Conservation (phyloP, 805 yeast genomes). For the Cyberlindnera suaveolens region DNA sequence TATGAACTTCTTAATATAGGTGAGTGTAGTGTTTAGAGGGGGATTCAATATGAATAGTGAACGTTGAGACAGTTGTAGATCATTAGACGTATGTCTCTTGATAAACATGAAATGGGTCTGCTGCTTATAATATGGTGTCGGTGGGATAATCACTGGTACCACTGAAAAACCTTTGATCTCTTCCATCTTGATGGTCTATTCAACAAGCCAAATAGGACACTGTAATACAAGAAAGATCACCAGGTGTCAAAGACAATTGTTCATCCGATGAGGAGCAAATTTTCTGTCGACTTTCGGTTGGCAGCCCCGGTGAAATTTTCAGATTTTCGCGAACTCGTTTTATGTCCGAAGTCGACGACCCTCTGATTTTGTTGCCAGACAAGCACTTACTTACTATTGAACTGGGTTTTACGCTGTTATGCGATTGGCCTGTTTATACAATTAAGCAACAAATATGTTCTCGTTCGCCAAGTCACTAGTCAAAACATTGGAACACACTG, state of each 20-base stretch:
- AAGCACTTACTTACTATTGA: too few relatives aligned
- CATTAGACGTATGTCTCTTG: slow-evolving; percentile 54
- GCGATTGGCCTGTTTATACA: not conserved
- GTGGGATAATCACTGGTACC: slow-evolving; percentile 40
- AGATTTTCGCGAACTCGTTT: too few relatives aligned
- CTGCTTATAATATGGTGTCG: slow-evolving; percentile 14
- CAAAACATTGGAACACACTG: slow-evolving; percentile 42
- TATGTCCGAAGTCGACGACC: too few relatives aligned
- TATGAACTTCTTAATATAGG: slow-evolving; percentile 50
- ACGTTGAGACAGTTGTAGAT: slow-evolving; percentile 39
- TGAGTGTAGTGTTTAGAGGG: slow-evolving; percentile 55
- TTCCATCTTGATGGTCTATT: slow-evolving; percentile 4
- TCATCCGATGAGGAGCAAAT: slow-evolving; percentile 1
- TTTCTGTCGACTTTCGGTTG: not conserved
- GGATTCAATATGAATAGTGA: slow-evolving; percentile 72
- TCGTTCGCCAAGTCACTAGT: slow-evolving; percentile 63
- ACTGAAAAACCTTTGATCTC: slow-evolving; percentile 57
- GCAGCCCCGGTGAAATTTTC: too few relatives aligned
- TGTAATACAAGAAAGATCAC: too few relatives aligned
- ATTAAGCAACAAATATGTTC: slow-evolving; percentile 34
- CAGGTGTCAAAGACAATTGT: not conserved
- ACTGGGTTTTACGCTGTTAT: not conserved
- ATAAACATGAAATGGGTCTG: slow-evolving; percentile 53
- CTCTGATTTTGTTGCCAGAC: too few relatives aligned
- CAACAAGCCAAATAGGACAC: too few relatives aligned